These are phyloP conservation scores for Tuber melanosporum DNA, from an alignment of 495 filamentous ascomycete species.

Conservation along the genomic window DNA sequence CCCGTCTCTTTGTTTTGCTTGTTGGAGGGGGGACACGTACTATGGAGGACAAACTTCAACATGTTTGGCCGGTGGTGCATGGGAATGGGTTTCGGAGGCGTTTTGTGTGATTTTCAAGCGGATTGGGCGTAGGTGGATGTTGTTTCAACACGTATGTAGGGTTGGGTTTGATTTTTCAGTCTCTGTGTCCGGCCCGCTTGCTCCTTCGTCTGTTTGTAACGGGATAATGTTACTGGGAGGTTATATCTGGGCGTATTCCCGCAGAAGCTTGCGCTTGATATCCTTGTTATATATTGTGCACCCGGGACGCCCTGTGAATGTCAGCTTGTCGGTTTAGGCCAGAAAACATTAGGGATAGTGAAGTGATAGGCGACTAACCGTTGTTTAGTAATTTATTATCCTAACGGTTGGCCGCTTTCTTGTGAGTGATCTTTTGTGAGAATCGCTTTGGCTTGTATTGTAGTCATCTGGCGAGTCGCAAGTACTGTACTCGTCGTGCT, in stretches of 20 bases:
- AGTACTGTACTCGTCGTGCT: no score
- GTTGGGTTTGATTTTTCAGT: not conserved
- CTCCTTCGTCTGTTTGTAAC: not conserved
- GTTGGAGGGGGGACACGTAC: slow-evolving; percentile 18
- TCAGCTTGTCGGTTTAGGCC: not conserved
- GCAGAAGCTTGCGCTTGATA: not conserved
- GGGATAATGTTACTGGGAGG: not conserved
- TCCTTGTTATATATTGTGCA: not conserved
- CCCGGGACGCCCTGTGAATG: not conserved
- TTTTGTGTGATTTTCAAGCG: not conserved
- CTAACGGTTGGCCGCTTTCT: no score
- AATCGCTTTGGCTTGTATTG: no score
- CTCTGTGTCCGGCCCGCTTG: not conserved
- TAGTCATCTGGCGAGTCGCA: no score
- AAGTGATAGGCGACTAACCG: not conserved
- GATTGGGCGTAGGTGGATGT: not conserved
- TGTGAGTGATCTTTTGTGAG: no score
- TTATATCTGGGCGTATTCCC: not conserved
- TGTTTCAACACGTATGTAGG: slow-evolving; percentile 4
- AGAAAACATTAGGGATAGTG: not conserved
- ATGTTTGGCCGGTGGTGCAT: slow-evolving; percentile 44
- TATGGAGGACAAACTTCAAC: slow-evolving; percentile 45
- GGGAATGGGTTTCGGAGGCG: slow-evolving; percentile 11
- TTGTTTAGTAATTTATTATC: no score
- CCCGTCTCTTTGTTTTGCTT: slow-evolving; percentile 19